phyloP scores from a whole-genome alignment of 495 filamentous ascomycete species.

The Aspergillus bridgeri region DNA sequence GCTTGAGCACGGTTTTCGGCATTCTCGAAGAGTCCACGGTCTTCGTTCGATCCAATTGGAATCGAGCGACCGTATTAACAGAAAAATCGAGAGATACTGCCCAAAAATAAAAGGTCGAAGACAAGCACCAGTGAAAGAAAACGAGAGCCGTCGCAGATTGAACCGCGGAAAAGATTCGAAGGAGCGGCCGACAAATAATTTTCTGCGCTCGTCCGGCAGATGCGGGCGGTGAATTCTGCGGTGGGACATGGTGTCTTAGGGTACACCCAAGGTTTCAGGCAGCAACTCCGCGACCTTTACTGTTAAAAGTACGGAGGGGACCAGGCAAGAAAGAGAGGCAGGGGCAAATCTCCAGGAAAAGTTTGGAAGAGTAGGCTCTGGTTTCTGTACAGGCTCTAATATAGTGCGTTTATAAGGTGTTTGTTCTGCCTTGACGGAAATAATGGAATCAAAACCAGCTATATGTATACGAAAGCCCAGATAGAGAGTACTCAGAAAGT shows the following conservation, averaged over 20 bases:
- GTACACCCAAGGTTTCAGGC: slow-evolving; percentile 9
- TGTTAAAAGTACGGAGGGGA: too few species aligned
- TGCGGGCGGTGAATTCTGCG: slow-evolving; percentile 21
- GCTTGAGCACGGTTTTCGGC: slow-evolving; percentile 30
- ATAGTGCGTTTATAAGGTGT: background rate
- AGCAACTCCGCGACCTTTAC: background rate
- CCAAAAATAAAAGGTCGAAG: background rate
- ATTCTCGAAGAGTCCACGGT: slow-evolving; percentile 18
- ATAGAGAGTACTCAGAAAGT: slow-evolving; percentile 1
- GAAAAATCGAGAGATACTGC: background rate
- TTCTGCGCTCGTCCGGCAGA: slow-evolving; percentile 24
- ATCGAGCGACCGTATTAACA: background rate
- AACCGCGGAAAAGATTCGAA: background rate
- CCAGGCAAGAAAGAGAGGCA: background rate
- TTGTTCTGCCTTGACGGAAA: background rate
- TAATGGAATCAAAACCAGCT: background rate
- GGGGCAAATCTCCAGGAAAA: too few species aligned
- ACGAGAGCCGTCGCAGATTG: background rate
- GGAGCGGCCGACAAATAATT: slow-evolving; percentile 22
- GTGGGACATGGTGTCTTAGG: slow-evolving; percentile 13
- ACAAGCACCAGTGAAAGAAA: background rate
- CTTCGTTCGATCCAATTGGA: background rate
- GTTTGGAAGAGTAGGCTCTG: too few species aligned
- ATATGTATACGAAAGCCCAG: slow-evolving; percentile 5
- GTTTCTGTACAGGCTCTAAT: background rate